Evolutionary conservation across 305 asterid species (phyloP), one percentile per base, ranked within the genome.

Genomic region (Plantago lanceolata): DNA sequence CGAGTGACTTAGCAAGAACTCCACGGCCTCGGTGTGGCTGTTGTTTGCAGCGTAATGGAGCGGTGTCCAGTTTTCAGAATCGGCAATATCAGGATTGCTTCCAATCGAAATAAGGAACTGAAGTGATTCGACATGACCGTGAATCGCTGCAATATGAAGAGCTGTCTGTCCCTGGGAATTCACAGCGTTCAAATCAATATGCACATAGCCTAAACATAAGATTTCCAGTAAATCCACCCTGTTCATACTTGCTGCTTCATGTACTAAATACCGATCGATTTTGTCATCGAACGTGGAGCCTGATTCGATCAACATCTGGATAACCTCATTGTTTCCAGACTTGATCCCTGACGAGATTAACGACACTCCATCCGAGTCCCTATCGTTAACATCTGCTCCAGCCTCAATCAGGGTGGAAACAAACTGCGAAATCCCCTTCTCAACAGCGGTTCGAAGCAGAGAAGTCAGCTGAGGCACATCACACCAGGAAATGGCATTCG

Each of bases 101-200:
- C 94, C 91, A 2, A 72, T 59, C 0, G 90, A 78, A 3, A 80
- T 62, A 6, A 89, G 86, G 59, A 85, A 89, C 48, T 44, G 79
- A 33, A 81, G 70, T 26, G 83, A 75, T 63, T 78, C 85, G 2
- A 76, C 59, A 0, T 76, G 81, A n/a, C 87, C 83, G 6, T 80
- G 50, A 15, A 65, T 61, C 1, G 94, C 83, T 0, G 95, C 91
- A 0, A 82, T 17, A 31, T 89, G 96, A 29, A 83, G 78, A 21
- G 96, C 69, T 0, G 96, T 80, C 61, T 69, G 75, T 20, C 85
- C 83, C 13, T 61, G 57, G 1, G 74, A 57, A 56, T 86, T 75
- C 0, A 20, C 40, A 0, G 83, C 69, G 44, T 89, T 76, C 79
- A 87, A 47, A 13, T 87, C 87, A 0, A 83, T 67, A 37, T 85